Percentiles rank a stretch among this genome's conserved stretches.
These are phyloP conservation scores for Wakefieldia striispora DNA, from an alignment of 768 basidiomycete genomes.

Conservation along the genomic window DNA sequence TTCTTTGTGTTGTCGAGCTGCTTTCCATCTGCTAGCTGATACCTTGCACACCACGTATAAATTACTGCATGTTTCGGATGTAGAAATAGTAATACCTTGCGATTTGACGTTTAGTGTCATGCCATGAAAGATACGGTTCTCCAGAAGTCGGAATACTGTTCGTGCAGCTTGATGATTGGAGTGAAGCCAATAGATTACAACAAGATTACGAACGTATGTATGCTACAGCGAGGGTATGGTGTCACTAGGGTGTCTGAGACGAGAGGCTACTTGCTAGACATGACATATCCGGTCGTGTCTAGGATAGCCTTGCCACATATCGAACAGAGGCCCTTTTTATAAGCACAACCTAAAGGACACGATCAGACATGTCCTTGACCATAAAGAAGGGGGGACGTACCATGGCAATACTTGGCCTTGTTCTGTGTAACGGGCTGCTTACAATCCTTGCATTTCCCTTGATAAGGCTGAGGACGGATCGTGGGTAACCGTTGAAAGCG, in stretches of 20 bases:
- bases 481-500: constrained; percentile 1
- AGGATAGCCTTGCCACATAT: constrained; percentile 88
- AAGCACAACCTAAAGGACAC: constrained; percentile 66
- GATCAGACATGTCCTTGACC: constrained; percentile 4
- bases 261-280: constrained; percentile 69
- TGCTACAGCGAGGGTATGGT: constrained; percentile 26
- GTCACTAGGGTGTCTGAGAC: neutral
- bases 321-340: constrained; percentile 81
- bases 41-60: constrained; percentile 8
- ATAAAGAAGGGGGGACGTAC: constrained; percentile 38
- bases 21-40: constrained; percentile 4
- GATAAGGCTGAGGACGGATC: constrained; percentile 58
- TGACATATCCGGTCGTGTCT: constrained; percentile 79
- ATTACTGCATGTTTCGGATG: neutral
- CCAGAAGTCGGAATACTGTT: too few relatives aligned
- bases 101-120: neutral
- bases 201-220: constrained; percentile 5
- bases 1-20: neutral
- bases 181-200: constrained; percentile 9
- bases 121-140: too few relatives aligned
- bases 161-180: too few relatives aligned
- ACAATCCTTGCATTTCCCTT: constrained; percentile 85
- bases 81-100: neutral
- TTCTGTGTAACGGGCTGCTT: constrained; percentile 84
- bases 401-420: constrained; percentile 86